Conservation (phyloP, 805 yeast genomes). For the Cyberlindnera euphorbiiphila region DNA sequence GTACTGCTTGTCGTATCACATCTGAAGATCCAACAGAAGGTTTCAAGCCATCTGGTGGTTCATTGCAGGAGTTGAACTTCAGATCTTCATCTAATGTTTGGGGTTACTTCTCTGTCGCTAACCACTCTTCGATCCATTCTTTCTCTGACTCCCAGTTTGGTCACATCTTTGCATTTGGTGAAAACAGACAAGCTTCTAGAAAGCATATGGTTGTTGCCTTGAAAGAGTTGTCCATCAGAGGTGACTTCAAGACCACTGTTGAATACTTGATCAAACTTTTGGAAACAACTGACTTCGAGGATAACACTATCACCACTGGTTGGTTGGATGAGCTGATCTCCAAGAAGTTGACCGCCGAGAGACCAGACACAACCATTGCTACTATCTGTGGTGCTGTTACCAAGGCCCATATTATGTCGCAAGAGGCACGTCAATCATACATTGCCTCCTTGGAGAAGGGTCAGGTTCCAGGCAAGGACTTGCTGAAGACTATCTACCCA, state of each 20-base stretch:
- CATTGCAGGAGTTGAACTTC: conserved; percentile 92
- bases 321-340: conserved; percentile 97
- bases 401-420: conserved; percentile 82
- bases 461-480: conserved; percentile 82
- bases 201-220: conserved; percentile 98
- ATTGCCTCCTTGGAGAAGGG: conserved; percentile 84
- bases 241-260: conserved; percentile 97
- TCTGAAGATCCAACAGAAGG: conserved; percentile 99
- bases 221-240: conserved; percentile 93
- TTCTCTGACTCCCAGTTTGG: conserved; percentile 99
- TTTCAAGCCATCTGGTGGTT: conserved; percentile 97
- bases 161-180: conserved; percentile 98
- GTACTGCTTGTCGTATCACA: conserved; percentile 98
- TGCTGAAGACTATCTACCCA: conserved; percentile 83
- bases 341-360: conserved; percentile 91
- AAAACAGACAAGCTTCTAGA: conserved; percentile 95
- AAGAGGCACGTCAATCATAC: conserved; percentile 66
- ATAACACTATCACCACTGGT: conserved; percentile 95
- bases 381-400: conserved; percentile 97
- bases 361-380: conserved; percentile 90
- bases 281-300: conserved; percentile 96
- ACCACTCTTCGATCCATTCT: conserved; percentile 95
- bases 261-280: conserved; percentile 92
- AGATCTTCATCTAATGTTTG: conserved; percentile 97
- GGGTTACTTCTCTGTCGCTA: conserved; percentile 98